Evolutionary conservation across 805 yeast species (phyloP).

Genomic region (Citeromyces matritensis): DNA sequence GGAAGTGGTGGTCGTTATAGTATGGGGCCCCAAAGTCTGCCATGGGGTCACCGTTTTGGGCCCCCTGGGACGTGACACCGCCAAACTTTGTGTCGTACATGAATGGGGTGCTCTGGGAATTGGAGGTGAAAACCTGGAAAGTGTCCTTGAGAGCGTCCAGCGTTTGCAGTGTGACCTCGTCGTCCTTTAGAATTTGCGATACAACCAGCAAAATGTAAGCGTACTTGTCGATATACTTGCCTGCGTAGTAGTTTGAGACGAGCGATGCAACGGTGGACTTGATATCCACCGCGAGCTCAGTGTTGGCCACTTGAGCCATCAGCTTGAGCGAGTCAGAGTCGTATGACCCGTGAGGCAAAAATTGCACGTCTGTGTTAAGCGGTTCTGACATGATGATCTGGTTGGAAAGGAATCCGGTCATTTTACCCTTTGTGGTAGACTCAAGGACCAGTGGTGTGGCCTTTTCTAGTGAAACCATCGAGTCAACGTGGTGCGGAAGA

Average conservation of each 20-base stretch:
- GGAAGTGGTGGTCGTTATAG: constrained; percentile 46
- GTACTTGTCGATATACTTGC: constrained; percentile 40
- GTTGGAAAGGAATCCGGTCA: constrained; percentile 28
- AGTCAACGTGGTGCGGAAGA: constrained; percentile 33
- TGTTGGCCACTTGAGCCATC: constrained; percentile 27
- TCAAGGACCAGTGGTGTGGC: constrained; percentile 21
- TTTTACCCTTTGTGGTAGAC: constrained; percentile 35
- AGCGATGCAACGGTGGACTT: constrained; percentile 18
- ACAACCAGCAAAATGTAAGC: constrained; percentile 39
- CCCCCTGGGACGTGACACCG: constrained; percentile 40
- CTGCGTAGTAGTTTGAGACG: constrained; percentile 32
- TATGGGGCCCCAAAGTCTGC: constrained; percentile 34
- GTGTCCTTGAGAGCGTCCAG: constrained; percentile 30
- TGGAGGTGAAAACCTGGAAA: constrained; percentile 20
- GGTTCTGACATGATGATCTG: constrained; percentile 20
- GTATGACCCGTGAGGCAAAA: constrained; percentile 16
- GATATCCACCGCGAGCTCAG: constrained; percentile 28
- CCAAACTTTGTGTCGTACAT: constrained; percentile 38
- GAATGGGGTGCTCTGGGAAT: constrained; percentile 31
- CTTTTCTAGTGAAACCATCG: no score
- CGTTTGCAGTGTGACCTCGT: constrained; percentile 31
- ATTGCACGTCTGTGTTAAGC: constrained; percentile 21
- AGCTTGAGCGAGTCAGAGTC: constrained; percentile 25
- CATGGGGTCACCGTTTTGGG: constrained; percentile 24
- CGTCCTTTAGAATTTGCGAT: constrained; percentile 25